Evolutionary conservation across 257 asterid genomes (phyloP).

Genomic region (Scutellaria minor): DNA sequence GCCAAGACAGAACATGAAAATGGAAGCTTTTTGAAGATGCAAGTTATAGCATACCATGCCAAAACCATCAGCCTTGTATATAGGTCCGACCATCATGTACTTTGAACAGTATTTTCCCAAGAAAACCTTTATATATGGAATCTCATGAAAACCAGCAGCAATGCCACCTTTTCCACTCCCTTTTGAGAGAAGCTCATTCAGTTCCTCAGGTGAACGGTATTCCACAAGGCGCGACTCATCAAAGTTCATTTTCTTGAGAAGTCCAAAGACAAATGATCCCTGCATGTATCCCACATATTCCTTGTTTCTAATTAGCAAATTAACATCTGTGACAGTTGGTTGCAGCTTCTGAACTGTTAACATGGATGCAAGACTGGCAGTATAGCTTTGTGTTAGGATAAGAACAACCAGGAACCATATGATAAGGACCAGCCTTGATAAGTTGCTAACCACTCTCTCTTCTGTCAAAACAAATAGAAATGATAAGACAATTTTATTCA

Average conservation of each 20-base stretch:
- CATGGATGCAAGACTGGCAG: conserved; percentile 62
- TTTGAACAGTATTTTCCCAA: conserved; percentile 42
- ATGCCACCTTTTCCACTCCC: conserved; percentile 43
- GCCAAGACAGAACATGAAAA: not conserved
- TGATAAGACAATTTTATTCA: not conserved
- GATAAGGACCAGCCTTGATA: conserved; percentile 49
- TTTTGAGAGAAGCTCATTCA: conserved; percentile 36
- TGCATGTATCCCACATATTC: conserved; percentile 34
- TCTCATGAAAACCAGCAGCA: conserved; percentile 46
- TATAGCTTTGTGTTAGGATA: conserved; percentile 54
- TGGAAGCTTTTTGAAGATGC: not conserved
- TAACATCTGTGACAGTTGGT: conserved; percentile 52
- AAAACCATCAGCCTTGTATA: conserved; percentile 49
- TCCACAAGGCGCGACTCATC: conserved; percentile 30
- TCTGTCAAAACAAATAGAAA: conserved; percentile 29
- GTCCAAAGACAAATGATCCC: conserved; percentile 39
- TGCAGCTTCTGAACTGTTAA: conserved; percentile 55
- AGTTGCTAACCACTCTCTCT: conserved; percentile 50
- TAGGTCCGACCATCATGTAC: conserved; percentile 50
- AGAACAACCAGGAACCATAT: conserved; percentile 52
- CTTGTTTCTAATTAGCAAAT: conserved; percentile 38
- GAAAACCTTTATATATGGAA: conserved; percentile 49
- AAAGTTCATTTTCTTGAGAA: conserved; percentile 31
- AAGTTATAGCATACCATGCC: conserved; percentile 45
- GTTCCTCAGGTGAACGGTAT: conserved; percentile 23